Evolutionary conservation across 2,329 filamentous ascomycete genomes (phyloP).

Genomic region (Pseudogymnoascus sp.): DNA sequence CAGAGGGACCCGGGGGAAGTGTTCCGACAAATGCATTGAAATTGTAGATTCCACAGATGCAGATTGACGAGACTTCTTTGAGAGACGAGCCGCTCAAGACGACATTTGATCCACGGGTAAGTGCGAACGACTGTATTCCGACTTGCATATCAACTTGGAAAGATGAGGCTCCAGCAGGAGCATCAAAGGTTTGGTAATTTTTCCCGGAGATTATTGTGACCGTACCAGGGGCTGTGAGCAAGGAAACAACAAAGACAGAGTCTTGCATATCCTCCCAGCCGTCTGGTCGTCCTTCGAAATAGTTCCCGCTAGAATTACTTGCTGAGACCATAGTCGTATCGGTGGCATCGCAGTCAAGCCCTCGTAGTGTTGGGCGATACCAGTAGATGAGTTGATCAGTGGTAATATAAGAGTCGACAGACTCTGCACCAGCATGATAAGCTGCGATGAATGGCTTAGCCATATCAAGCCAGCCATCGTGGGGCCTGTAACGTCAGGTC

Average conservation of each 20-base stretch:
- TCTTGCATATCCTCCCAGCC: slow-evolving; percentile 27
- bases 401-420: slow-evolving; percentile 15
- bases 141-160: slow-evolving; percentile 15
- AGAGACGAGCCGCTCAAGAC: slow-evolving; percentile 17
- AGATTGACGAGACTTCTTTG: slow-evolving; percentile 16
- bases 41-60: slow-evolving; percentile 21
- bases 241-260: slow-evolving; percentile 20
- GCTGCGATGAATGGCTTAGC: slow-evolving; percentile 20
- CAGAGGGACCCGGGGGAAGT: slow-evolving; percentile 15
- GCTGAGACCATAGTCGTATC: slow-evolving; percentile 27
- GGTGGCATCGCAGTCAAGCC: slow-evolving; percentile 26
- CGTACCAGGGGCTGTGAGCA: slow-evolving; percentile 24
- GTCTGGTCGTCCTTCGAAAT: slow-evolving; percentile 21
- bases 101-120: slow-evolving; percentile 12
- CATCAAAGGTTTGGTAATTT: slow-evolving; percentile 16
- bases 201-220: slow-evolving; percentile 26
- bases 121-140: slow-evolving; percentile 18
- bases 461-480: slow-evolving; percentile 15
- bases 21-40: slow-evolving; percentile 23
- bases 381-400: slow-evolving; percentile 32
- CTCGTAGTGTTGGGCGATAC: slow-evolving; percentile 31
- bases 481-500: slow-evolving; percentile 11
- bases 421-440: slow-evolving; percentile 16
- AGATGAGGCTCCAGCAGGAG: slow-evolving; percentile 17
- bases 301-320: slow-evolving; percentile 16